phyloP scores from a whole-genome alignment of 192 early-diverging fungal species.

The Kappamyces sp. region DNA sequence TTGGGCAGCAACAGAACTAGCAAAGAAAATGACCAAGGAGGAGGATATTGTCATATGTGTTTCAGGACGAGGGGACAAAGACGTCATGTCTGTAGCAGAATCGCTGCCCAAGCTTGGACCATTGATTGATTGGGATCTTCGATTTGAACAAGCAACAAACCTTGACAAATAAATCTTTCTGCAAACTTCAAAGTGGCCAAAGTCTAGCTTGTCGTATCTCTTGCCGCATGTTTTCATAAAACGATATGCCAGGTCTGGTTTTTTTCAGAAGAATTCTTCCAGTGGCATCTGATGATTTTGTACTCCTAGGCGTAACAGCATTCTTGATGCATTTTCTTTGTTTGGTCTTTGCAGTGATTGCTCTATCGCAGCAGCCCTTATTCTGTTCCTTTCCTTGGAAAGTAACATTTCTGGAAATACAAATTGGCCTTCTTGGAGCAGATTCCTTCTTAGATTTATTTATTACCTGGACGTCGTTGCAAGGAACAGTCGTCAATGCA shows the following conservation, averaged over 20 bases:
- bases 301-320: neutral
- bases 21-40: constrained; percentile 64
- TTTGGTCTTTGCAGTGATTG: neutral
- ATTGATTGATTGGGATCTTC: constrained; percentile 76
- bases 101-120: constrained; percentile 83
- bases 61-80: constrained; percentile 95
- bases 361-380: neutral
- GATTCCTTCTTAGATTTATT: neutral
- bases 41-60: constrained; percentile 85
- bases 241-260: neutral
- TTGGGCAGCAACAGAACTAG: constrained; percentile 71
- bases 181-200: neutral
- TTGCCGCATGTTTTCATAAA: neutral
- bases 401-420: neutral
- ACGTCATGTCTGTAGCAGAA: constrained; percentile 88
- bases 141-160: constrained; percentile 19
- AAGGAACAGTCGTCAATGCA: constrained; percentile 6
- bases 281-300: constrained; percentile 7
- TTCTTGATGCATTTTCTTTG: neutral
- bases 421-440: neutral
- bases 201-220: neutral
- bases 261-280: neutral
- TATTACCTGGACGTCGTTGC: neutral
- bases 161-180: neutral
- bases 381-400: neutral